A percentile compares a stretch with the other conserved stretches of the same genome.
Evolutionary conservation across 1,284 basidiomycete genomes (phyloP).

Genomic region (Kalmanozyma brasiliensis): DNA sequence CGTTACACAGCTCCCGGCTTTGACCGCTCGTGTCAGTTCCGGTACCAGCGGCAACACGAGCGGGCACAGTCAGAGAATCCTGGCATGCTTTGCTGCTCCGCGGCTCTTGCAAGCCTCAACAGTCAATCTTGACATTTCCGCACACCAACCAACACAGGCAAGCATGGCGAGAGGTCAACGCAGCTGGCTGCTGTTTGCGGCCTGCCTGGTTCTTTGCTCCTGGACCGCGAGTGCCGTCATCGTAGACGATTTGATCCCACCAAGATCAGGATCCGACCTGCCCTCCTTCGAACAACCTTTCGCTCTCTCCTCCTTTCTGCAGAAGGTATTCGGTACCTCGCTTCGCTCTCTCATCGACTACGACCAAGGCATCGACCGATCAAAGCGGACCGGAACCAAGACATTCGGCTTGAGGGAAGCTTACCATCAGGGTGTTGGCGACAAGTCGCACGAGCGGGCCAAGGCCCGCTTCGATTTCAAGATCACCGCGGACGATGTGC

Average conservation of each 20-base stretch:
- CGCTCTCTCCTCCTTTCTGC: slow-evolving; percentile 23
- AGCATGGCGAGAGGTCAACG: slow-evolving; percentile 5
- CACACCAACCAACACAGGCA: too few species aligned
- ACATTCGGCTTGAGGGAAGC: slow-evolving; percentile 40
- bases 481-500: slow-evolving; percentile 29
- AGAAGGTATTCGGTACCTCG: slow-evolving; percentile 15
- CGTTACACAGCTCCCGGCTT: too few species aligned
- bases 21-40: too few species aligned
- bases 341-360: slow-evolving; percentile 3
- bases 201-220: slow-evolving; percentile 9
- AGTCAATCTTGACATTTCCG: too few species aligned
- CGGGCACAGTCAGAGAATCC: too few species aligned
- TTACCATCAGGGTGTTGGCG: slow-evolving; percentile 42
- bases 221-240: slow-evolving; percentile 16
- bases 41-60: too few species aligned
- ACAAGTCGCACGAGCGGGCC: slow-evolving; percentile 36
- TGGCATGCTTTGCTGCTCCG: slow-evolving; percentile 6
- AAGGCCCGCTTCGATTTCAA: slow-evolving; percentile 27
- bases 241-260: slow-evolving; percentile 21
- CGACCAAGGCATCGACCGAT: neutral
- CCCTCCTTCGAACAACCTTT: slow-evolving; percentile 25
- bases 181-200: slow-evolving; percentile 12
- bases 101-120: too few species aligned
- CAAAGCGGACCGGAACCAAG: slow-evolving; percentile 7
- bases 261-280: slow-evolving; percentile 3